Base-by-base conservation (phyloP, 2,329 filamentous ascomycete species). In the Botrytis sinoallii region DNA sequence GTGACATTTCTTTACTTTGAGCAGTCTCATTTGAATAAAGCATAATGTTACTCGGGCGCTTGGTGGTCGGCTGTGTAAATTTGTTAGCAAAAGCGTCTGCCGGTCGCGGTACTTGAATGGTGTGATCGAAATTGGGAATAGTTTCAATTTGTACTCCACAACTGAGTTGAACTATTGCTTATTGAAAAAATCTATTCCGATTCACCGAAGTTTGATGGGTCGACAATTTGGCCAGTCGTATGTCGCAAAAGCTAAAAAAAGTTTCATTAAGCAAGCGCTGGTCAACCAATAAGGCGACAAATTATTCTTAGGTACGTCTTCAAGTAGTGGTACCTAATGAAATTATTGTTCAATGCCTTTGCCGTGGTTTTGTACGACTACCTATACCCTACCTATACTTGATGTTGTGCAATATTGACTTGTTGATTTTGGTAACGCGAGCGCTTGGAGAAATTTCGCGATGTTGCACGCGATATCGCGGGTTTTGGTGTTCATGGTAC, bases 41-140 rank as follows among this genome's bases (percentile, higher is more conserved):
- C 66, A 48, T 59, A 59, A 38, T 61, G 59, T 60, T 63, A 52
- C 14, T 20, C 65, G 60, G 55, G 75, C 75, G 77, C 77, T 79
- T 79, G 75, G 65, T 75, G 64, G 76, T 77, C 77, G 78, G 78
- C 77, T 77, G 76, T 76, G 73, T 69, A 77, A 77, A 63, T 9
- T 42, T 25, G 77, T 71, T 71, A n/a, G 25, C 4, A 55, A 52
- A 68, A 73, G 78, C 77, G 78, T 63, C 65, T 52, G 55, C 42
- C 32, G 64, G 63, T 71, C 76, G 76, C 75, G 76, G 75, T 73
- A 75, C 48, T 76, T 73, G 71, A 72, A 57, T 67, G 16, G 48
- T 8, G 38, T 68, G 32, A 35, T n/a, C 48, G 4, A 60, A 7
- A 46, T 59, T 60, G 32, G n/a, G 29, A 25, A 61, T 42, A 29